phyloP scores from a whole-genome alignment of 2,329 filamentous ascomycete species.

The Eutypa lata region DNA sequence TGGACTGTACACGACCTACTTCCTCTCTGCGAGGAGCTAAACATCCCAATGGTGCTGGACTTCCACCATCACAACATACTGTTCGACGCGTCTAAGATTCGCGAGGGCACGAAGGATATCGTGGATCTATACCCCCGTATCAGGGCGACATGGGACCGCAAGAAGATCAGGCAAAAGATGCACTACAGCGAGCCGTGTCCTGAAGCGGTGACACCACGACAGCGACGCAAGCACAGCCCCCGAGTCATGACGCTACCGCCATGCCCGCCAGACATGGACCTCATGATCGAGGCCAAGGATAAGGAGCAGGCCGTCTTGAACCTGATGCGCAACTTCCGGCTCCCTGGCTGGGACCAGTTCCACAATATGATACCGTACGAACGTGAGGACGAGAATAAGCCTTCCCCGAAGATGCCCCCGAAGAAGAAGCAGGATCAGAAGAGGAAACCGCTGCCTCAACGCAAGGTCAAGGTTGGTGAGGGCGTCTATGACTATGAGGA shows the following conservation, averaged over 20 bases:
- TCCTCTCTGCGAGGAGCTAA: conserved; percentile 87
- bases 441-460: conserved; percentile 24
- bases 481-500: conserved; percentile 29
- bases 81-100: conserved; percentile 68
- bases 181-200: conserved; percentile 85
- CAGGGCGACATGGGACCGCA: conserved; percentile 76
- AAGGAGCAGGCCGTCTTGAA: conserved; percentile 97
- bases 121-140: conserved; percentile 72
- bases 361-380: conserved; percentile 76
- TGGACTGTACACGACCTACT: conserved; percentile 92
- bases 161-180: conserved; percentile 90
- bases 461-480: conserved; percentile 33
- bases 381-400: conserved; percentile 70
- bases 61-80: conserved; percentile 96
- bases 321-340: conserved; percentile 81
- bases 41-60: conserved; percentile 88
- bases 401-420: conserved; percentile 38
- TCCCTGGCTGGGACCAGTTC: conserved; percentile 75
- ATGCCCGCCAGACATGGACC: conserved; percentile 77
- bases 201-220: conserved; percentile 71
- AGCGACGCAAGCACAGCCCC: conserved; percentile 81
- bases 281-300: conserved; percentile 99
- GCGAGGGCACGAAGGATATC: conserved; percentile 84
- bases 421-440: conserved; percentile 41
- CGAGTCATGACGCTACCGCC: conserved; percentile 79